These are phyloP conservation scores for Tarenaya hassleriana DNA, from an alignment of 345 rosid genomes.

Conservation along the genomic window DNA sequence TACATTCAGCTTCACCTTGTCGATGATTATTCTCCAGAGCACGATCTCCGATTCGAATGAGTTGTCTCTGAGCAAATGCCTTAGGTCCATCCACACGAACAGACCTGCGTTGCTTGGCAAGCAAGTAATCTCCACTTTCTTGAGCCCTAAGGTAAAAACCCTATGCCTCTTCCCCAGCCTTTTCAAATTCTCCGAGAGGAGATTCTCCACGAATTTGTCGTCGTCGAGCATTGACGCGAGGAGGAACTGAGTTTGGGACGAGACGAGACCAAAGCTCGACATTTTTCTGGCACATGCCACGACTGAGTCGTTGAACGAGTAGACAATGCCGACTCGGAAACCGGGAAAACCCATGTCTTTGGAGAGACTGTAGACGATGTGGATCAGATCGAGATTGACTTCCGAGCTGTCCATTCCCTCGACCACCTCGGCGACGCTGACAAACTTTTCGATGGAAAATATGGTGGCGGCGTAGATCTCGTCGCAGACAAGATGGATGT, in stretches of 20 bases:
- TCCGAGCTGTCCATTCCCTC: constrained; percentile 32
- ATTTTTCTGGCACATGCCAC: constrained; percentile 60
- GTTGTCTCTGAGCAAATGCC: constrained; percentile 41
- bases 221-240: constrained; percentile 74
- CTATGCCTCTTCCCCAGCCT: constrained; percentile 45
- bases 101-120: constrained; percentile 58
- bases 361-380: constrained; percentile 73
- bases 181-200: constrained; percentile 45
- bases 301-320: constrained; percentile 64
- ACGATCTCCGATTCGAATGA: constrained; percentile 45
- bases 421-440: constrained; percentile 60
- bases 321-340: constrained; percentile 69
- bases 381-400: constrained; percentile 51
- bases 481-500: constrained; percentile 72
- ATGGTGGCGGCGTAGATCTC: constrained; percentile 77
- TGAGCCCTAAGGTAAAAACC: constrained; percentile 40
- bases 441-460: constrained; percentile 45
- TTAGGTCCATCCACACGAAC: constrained; percentile 77
- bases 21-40: constrained; percentile 55
- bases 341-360: constrained; percentile 95
- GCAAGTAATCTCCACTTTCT: constrained; percentile 46
- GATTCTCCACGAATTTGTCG: constrained; percentile 42
- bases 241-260: constrained; percentile 61
- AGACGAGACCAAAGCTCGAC: constrained; percentile 85
- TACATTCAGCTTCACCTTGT: constrained; percentile 67